Evolutionary conservation across 495 filamentous ascomycete species (phyloP).

Genomic region (Pseudoneurospora amorphoporcata): DNA sequence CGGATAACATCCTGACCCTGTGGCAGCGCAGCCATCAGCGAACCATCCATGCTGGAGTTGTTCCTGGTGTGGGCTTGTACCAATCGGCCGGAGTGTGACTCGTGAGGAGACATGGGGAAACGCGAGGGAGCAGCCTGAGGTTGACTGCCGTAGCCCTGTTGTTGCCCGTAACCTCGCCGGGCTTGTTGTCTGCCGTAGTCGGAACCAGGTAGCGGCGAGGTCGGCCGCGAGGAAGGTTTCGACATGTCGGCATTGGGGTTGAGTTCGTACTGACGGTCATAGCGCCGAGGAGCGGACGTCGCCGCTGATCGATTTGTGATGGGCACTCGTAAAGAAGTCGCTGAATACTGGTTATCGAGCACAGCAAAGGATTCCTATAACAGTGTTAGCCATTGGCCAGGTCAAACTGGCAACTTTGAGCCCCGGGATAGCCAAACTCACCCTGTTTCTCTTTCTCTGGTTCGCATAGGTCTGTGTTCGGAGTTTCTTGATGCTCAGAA

Average conservation of each 20-base stretch:
- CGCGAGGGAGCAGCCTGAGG: slow-evolving; percentile 21
- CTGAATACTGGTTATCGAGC: slow-evolving; percentile 52
- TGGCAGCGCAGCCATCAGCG: slow-evolving; percentile 71
- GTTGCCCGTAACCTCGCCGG: slow-evolving; percentile 31
- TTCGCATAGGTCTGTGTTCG: slow-evolving; percentile 75
- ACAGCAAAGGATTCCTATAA: slow-evolving; percentile 59
- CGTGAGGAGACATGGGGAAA: slow-evolving; percentile 30
- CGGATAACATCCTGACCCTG: slow-evolving; percentile 72
- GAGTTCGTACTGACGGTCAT: slow-evolving; percentile 56
- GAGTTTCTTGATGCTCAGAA: slow-evolving; percentile 84
- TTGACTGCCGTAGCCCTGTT: slow-evolving; percentile 27
- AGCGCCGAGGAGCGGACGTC: slow-evolving; percentile 42
- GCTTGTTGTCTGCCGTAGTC: slow-evolving; percentile 33
- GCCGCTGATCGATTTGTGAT: slow-evolving; percentile 32
- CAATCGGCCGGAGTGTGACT: slow-evolving; percentile 34
- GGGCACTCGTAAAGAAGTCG: slow-evolving; percentile 55
- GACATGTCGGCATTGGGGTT: slow-evolving; percentile 32
- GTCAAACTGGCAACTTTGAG: slow-evolving; percentile 13
- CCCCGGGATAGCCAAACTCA: slow-evolving; percentile 37
- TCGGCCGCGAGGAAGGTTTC: slow-evolving; percentile 55
- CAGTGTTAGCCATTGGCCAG: slow-evolving; percentile 4
- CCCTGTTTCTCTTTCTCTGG: slow-evolving; percentile 77
- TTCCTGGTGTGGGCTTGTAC: slow-evolving; percentile 44
- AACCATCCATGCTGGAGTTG: slow-evolving; percentile 66
- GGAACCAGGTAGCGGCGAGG: slow-evolving; percentile 54